Evolutionary conservation across 257 asterid genomes (phyloP).

Genomic region (Solanum rostratum): DNA sequence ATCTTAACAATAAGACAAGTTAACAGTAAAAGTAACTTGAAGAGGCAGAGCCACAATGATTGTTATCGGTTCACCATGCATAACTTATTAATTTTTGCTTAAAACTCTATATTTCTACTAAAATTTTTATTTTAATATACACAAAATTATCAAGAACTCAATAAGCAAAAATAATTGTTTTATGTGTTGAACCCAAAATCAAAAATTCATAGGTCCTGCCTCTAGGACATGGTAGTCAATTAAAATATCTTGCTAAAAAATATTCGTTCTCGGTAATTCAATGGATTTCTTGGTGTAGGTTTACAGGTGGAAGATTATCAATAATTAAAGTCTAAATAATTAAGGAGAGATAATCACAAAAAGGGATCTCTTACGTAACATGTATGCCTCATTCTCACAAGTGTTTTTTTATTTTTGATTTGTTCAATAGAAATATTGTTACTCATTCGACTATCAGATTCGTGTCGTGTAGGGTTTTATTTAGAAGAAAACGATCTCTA

Average conservation of each 20-base stretch:
- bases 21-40: background rate
- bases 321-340: background rate
- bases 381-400: background rate
- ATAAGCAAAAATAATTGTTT: background rate
- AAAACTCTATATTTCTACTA: background rate
- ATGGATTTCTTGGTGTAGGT: background rate
- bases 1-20: background rate
- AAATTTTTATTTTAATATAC: no score
- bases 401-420: no score
- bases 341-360: background rate
- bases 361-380: background rate
- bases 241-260: background rate
- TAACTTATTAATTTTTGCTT: background rate
- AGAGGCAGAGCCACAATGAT: background rate
- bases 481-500: no score
- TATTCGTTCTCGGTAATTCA: background rate
- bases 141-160: no score
- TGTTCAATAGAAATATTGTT: no score
- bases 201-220: background rate
- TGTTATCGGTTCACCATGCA: background rate
- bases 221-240: no score
- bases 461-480: no score
- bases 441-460: no score
- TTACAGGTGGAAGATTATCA: background rate
- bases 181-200: background rate